Base-by-base conservation (phyloP, 768 basidiomycete species). In the Dioszegia aurantiaca region DNA sequence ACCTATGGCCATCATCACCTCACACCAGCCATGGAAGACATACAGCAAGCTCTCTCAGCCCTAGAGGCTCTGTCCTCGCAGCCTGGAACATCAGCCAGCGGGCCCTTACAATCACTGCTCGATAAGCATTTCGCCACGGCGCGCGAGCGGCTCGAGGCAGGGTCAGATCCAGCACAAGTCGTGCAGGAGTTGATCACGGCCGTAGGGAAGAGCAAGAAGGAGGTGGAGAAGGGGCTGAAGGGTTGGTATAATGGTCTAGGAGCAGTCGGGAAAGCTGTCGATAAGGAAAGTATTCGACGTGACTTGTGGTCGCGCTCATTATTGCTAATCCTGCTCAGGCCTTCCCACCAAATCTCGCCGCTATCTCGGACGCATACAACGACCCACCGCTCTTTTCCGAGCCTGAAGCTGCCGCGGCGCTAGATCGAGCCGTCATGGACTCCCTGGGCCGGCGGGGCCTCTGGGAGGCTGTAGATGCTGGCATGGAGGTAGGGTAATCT, bases 161-260 rank as follows among this genome's bases (percentile, higher is more conserved):
- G 71, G 1, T 65, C 65, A 30, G 66, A 73, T 56, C 46, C 69
- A 0, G 45, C 55, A 27, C 39, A 24, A 4, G 71, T 74, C 30
- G 56, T 74, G 16, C 51, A 55, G 3, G 70, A 69, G 23, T 26
- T 72, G 48, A 66, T 72, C 55, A 65, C 62, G 56, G 80, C 81
- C 1, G 81, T 89, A 2, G 87, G 89, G 47, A 74, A 79, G 0
- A 84, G 78, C 76, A 91, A 88, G 85, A 90, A 86, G 73, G 89
- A 89, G 58, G 80, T 91, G 1, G 89, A 90, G 57, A 89, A 92
- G 33, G 82, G 86, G 2, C 86, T 92, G 80, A 97, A 93, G 76
- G 91, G 92, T 65, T 82, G 90, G 31, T 89, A 93, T 67, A 83
- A 81, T 19, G 84, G 86, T 2, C 77, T 95, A 9, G 83, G 85